A percentile compares a stretch with the other conserved stretches of the same genome.
These are phyloP conservation scores for Betula pendula DNA, from an alignment of 306 rosid genomes.

Conservation along the genomic window DNA sequence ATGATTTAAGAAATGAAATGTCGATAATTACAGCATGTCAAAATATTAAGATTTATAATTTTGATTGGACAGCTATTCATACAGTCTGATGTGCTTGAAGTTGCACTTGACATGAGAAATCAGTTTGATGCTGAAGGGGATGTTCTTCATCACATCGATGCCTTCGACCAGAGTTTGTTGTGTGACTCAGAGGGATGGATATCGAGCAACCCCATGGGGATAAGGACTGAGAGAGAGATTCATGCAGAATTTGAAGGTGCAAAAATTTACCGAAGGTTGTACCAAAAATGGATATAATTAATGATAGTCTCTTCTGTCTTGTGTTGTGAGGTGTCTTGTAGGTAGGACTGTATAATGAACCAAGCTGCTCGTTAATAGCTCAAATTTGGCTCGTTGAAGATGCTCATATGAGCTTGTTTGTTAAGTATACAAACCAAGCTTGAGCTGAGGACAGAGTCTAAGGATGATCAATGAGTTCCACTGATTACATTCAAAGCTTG, in stretches of 20 bases:
- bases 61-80: constrained; percentile 60
- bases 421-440: no score
- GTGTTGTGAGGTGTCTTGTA: background rate
- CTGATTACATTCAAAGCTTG: no score
- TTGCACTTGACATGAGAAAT: constrained; percentile 75
- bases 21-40: no score
- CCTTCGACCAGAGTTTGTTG: constrained; percentile 32
- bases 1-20: no score
- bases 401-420: no score
- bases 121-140: constrained; percentile 59
- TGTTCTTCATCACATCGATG: constrained; percentile 46
- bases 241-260: constrained; percentile 86
- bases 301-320: background rate
- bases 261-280: constrained; percentile 70
- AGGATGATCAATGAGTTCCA: no score
- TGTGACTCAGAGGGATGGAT: constrained; percentile 84
- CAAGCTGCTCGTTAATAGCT: background rate
- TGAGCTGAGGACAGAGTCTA: no score
- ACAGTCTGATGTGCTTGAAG: constrained; percentile 71
- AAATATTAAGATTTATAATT: constrained; percentile 1
- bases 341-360: background rate
- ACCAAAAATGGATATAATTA: constrained; percentile 46
- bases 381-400: background rate
- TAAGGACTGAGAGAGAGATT: constrained; percentile 88
- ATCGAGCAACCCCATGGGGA: constrained; percentile 76